Base-by-base conservation (phyloP, 345 rosid genomes). In the Diplotaxis tenuifolia region DNA sequence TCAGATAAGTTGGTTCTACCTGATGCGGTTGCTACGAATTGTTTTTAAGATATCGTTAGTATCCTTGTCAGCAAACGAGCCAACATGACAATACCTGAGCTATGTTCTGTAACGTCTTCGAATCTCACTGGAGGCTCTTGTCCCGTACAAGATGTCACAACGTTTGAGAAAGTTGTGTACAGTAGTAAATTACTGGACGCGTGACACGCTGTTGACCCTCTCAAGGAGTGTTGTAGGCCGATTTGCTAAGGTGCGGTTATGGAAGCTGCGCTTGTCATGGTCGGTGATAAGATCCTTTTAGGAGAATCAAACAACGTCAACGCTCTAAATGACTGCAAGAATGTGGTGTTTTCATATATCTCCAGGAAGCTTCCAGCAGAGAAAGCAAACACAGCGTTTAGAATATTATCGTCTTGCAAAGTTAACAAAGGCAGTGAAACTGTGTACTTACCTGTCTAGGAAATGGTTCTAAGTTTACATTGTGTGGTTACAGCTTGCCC, bases 111-210 rank as follows among this genome's bases (percentile, higher is more conserved):
- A 58, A 88, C 87, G 57, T 80, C 98, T 34, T 77, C 82, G 74
- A 92, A 92, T 81, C 90, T 94, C 62, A 91, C 98, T 3, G 96
- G 93, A 62, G 96, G 97, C 31, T 87, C 95, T 67, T 94, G 97
- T 81, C 89, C 96, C 5, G 93, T 88, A 25, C 81, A 71, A 75
- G 96, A 94, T 82, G 82, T 82, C 64, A 71, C 4, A 32, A 74
- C 67, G 74, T 92, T 94, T 67, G 92, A 91, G 83, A 91, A 82
- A 73, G 78, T 58, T 50, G 93, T 91, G 58, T 87, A 94, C 80
- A 78, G 92, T 16, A 89, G 85, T 85, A 88, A 87, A 67, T 79
- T 94, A 65, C 84, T 94, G 61, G 96, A 89, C 62, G 88, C 95
- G 4, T 94, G 98, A 68, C 66, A 87, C 71, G 75, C 81, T 10